Evolutionary conservation across 108 stramenopile species (phyloP), one percentile per base, ranked within the genome.

Genomic region (Nannochloropsis oceanica): DNA sequence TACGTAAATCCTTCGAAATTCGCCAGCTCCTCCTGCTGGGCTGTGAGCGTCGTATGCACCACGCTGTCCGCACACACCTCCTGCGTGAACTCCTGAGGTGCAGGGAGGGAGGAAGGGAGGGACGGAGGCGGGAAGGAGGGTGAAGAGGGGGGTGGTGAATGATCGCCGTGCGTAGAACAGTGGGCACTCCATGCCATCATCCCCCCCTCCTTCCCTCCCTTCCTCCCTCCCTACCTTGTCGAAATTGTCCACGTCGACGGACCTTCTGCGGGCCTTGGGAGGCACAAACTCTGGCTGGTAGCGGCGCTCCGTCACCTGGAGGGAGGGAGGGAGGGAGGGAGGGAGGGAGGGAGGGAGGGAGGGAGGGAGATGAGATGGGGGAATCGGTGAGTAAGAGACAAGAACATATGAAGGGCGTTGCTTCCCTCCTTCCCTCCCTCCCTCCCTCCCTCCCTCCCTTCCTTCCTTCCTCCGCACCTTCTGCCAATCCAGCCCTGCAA

Each of bases 401-500:
- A 14, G 13, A 50, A 18, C 14, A 50, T 13, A 18, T 18, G 0
- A 13, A 13, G 0, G 81, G 82, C 80, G 46, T 86, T 81, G 25
- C 44, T 82, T 11, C 42, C 86, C 24, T 20, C 25, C 13, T 82
- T 13, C 0, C 80, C 80, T 43, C 83, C 24, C 80, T 26, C 34
- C 22, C 83, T 27, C n/a, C 82, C 81, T 25, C 80, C 27, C 26
- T 86, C 86, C n/a, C 26, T 27, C 42, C 27, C 86, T 27, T 80
- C 84, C 24, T 44, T 85, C n/a, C 46, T 50, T 14, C 46, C 46
- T 12, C 46, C 46, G 13, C 0, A 27, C 27, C 44, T 81, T 73
- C 20, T 93, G 92, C 95, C 96, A 97, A 82, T 96, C 92, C 80
- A 96, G 91, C 14, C 90, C 90, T 20, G 84, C 84, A 87, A 97